These are phyloP conservation scores for Stevia rebaudiana DNA, from an alignment of 140 eudicot genomes.

Conservation along the genomic window DNA sequence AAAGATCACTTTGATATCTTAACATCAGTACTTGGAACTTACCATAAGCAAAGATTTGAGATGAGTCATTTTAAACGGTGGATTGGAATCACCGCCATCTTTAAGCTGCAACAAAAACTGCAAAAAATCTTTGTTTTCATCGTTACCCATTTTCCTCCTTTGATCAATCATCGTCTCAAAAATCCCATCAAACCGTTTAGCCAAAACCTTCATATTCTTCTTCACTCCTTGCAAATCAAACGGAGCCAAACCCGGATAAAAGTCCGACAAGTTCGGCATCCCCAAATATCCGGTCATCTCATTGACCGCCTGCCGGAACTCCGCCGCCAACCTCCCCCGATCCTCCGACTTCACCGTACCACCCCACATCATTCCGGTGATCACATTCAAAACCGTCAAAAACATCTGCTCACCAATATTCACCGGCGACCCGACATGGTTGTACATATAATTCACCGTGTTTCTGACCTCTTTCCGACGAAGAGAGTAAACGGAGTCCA, in stretches of 20 bases:
- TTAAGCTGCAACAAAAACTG: constrained; percentile 39
- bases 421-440: constrained; percentile 29
- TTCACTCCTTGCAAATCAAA: constrained; percentile 25
- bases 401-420: constrained; percentile 39
- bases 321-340: constrained; percentile 14
- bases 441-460: constrained; percentile 25
- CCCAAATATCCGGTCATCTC: constrained; percentile 25
- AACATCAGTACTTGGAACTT: not conserved
- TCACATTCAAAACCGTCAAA: constrained; percentile 32
- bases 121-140: constrained; percentile 36
- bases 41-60: constrained; percentile 52
- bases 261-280: constrained; percentile 39
- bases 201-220: constrained; percentile 26
- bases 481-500: constrained; percentile 33
- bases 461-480: constrained; percentile 26
- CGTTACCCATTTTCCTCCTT: constrained; percentile 23
- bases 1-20: too few species aligned
- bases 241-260: constrained; percentile 35
- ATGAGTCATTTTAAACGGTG: constrained; percentile 31
- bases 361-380: constrained; percentile 52
- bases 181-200: constrained; percentile 23
- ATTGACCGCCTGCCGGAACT: constrained; percentile 16
- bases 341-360: constrained; percentile 34
- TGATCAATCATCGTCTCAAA: constrained; percentile 39
- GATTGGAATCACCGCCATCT: constrained; percentile 33